phyloP scores from a whole-genome alignment of 2,329 filamentous ascomycete genomes.

The Ceratocystis alfenasii region DNA sequence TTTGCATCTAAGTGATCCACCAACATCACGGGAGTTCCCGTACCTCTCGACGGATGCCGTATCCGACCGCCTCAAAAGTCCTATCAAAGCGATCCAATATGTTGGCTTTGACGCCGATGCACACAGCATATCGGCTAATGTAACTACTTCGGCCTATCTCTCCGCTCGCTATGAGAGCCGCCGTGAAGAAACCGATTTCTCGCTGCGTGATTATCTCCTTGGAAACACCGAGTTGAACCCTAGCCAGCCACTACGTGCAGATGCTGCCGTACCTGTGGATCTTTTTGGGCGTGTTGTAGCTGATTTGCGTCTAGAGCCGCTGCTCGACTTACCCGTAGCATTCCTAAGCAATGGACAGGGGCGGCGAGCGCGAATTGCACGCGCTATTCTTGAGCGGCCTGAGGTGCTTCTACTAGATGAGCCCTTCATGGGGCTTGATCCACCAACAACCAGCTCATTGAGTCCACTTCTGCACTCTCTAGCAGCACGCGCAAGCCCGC shows the following conservation, averaged over 20 bases:
- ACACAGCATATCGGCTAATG: constrained; percentile 40
- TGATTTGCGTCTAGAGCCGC: constrained; percentile 55
- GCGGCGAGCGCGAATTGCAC: constrained; percentile 73
- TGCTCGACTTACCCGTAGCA: constrained; percentile 71
- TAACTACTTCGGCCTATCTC: constrained; percentile 63
- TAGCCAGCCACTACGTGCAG: constrained; percentile 34
- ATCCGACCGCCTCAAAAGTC: constrained; percentile 42
- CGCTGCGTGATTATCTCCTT: constrained; percentile 64
- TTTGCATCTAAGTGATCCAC: constrained; percentile 61
- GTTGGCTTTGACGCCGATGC: constrained; percentile 78
- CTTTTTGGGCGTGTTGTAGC: constrained; percentile 51
- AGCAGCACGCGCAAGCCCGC: constrained; percentile 53
- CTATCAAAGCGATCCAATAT: constrained; percentile 64
- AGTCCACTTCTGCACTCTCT: constrained; percentile 59
- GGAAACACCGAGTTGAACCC: constrained; percentile 78
- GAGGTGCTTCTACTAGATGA: constrained; percentile 81
- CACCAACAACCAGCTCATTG: constrained; percentile 60
- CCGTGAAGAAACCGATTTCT: constrained; percentile 78
- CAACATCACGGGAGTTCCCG: constrained; percentile 64
- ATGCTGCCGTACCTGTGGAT: constrained; percentile 37
- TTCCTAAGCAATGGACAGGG: constrained; percentile 93
- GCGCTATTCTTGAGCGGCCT: constrained; percentile 65
- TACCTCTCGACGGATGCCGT: constrained; percentile 56
- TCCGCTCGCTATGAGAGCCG: constrained; percentile 83
- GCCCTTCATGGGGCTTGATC: constrained; percentile 92